These are phyloP conservation scores for Spizellomyces punctatus DNA, from an alignment of 192 early-diverging fungal species.

Conservation along the genomic window DNA sequence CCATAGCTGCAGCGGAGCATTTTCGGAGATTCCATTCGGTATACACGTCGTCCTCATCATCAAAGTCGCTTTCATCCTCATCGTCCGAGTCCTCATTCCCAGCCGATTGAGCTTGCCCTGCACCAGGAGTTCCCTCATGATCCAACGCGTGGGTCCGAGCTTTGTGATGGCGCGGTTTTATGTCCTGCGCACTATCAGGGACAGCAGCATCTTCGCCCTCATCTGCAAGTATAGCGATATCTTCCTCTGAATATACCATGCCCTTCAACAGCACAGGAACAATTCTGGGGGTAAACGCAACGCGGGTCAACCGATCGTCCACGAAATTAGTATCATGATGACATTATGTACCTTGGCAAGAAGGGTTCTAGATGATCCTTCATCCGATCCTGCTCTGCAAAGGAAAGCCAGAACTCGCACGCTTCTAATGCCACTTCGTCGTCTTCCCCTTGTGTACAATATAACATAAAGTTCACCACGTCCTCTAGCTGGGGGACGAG, in stretches of 20 bases:
- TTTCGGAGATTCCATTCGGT: slow-evolving; percentile 98
- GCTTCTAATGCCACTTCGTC: slow-evolving; percentile 93
- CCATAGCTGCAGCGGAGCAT: slow-evolving; percentile 95
- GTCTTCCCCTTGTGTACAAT: slow-evolving; percentile 80
- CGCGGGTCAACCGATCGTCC: slow-evolving; percentile 28
- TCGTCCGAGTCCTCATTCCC: slow-evolving; percentile 55
- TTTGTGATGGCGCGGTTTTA: slow-evolving; percentile 92
- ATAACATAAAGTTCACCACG: slow-evolving; percentile 95
- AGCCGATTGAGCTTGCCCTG: slow-evolving; percentile 18
- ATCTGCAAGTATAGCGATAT: slow-evolving; percentile 71
- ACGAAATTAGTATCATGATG: slow-evolving; percentile 63
- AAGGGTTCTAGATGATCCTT: slow-evolving; percentile 58
- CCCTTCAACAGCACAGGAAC: slow-evolving; percentile 90
- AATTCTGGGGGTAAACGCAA: slow-evolving; percentile 53
- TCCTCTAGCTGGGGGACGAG: slow-evolving; percentile 84
- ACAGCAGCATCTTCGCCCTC: slow-evolving; percentile 80
- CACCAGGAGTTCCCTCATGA: slow-evolving; percentile 47
- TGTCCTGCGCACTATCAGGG: slow-evolving; percentile 88
- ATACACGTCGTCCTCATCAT: slow-evolving; percentile 85
- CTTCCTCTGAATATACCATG: slow-evolving; percentile 97
- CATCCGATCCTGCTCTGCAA: slow-evolving; percentile 90
- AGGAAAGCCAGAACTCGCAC: slow-evolving; percentile 97
- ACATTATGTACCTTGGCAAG: slow-evolving; percentile 28
- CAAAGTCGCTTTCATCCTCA: slow-evolving; percentile 83
- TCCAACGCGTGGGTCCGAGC: slow-evolving; percentile 76